A percentile compares a stretch with the other conserved stretches of the same genome.
These are phyloP conservation scores for Pseudisothecium myosuroides DNA, from an alignment of 225 moss, liverwort and hornwort species.

Conservation along the genomic window DNA sequence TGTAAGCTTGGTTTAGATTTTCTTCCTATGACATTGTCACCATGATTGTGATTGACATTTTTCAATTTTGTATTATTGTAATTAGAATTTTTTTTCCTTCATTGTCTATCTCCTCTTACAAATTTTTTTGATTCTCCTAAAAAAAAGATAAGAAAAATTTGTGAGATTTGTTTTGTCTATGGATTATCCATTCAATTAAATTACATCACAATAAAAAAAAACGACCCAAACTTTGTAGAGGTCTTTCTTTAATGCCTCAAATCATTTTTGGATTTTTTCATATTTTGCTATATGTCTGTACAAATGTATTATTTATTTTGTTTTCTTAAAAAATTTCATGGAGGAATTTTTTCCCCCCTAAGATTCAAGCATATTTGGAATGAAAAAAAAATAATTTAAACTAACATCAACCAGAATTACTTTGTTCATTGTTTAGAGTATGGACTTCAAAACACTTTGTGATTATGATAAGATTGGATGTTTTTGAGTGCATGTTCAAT, in stretches of 20 bases:
- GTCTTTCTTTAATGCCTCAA: neutral
- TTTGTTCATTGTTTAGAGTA: neutral
- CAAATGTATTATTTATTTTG: neutral
- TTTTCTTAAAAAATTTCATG: neutral
- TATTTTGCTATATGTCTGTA: neutral
- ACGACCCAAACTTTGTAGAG: neutral
- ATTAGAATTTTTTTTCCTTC: neutral
- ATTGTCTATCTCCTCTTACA: neutral
- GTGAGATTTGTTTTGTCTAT: neutral
- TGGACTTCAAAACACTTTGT: neutral
- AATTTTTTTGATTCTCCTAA: neutral
- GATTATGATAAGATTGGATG: too few species aligned
- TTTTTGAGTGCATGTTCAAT: too few species aligned
- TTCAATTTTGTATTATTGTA: neutral
- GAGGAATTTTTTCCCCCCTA: neutral
- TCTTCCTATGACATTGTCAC: neutral
- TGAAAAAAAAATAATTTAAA: neutral
- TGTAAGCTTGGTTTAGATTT: neutral
- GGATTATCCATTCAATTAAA: neutral
- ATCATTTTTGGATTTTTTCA: neutral
- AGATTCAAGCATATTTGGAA: neutral
- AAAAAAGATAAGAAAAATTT: neutral
- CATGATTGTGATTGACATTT: neutral
- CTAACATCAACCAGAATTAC: neutral
- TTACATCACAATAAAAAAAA: neutral